A percentile compares a stretch with the other conserved stretches of the same genome.
Conservation (phyloP, 1,284 basidiomycete genomes). For the Hymenochaete sp. region DNA sequence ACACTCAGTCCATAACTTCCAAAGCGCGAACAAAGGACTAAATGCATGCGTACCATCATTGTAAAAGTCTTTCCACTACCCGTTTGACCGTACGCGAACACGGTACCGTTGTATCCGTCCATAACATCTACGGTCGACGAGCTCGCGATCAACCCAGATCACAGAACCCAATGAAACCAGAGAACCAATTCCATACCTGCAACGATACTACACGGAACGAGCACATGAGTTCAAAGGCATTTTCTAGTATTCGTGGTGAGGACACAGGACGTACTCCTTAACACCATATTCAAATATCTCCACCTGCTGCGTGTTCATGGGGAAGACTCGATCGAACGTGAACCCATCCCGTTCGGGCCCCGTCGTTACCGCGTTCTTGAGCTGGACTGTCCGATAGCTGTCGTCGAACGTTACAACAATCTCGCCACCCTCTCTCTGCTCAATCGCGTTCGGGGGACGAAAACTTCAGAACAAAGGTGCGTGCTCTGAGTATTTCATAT, state of each 20-base stretch:
- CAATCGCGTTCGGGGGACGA: conserved; percentile 90
- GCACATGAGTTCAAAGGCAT: conserved; percentile 9
- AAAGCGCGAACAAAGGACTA: background rate
- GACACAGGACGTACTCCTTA: conserved; percentile 65
- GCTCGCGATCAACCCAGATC: background rate
- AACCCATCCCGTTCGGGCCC: conserved; percentile 89
- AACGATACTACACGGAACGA: conserved; percentile 20
- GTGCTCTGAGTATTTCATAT: background rate
- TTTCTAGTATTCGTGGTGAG: conserved; percentile 4
- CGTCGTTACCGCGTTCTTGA: conserved; percentile 52
- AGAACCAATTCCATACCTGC: conserved; percentile 17
- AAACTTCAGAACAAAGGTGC: conserved; percentile 60
- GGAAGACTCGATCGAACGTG: conserved; percentile 95
- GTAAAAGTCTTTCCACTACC: conserved; percentile 96
- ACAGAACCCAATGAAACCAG: conserved; percentile 1
- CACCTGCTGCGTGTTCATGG: conserved; percentile 84
- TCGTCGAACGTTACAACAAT: conserved; percentile 89
- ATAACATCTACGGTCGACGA: conserved; percentile 71
- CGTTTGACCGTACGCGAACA: conserved; percentile 99
- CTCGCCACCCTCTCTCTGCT: conserved; percentile 84
- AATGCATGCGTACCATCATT: conserved; percentile 84
- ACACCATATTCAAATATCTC: conserved; percentile 99
- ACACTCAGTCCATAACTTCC: background rate
- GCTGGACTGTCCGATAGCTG: conserved; percentile 72
- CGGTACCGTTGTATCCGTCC: conserved; percentile 97